A percentile compares a stretch with the other conserved stretches of the same genome.
Evolutionary conservation across 2,329 filamentous ascomycete species (phyloP).

Genomic region (Aureobasidium namibiae): DNA sequence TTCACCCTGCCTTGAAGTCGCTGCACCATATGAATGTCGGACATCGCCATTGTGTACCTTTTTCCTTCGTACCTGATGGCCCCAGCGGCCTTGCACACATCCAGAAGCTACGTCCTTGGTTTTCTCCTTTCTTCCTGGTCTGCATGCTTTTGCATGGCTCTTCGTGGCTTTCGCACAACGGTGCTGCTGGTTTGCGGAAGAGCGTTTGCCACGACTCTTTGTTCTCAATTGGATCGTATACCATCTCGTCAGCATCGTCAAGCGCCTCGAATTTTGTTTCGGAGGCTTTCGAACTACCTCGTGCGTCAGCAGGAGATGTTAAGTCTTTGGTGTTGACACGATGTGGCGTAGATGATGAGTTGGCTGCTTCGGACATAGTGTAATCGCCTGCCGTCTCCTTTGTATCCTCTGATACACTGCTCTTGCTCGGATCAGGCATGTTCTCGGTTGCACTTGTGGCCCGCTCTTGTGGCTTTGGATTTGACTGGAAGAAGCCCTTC

Average conservation of each 20-base stretch:
- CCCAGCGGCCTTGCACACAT: conserved; percentile 69
- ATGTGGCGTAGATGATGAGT: not conserved
- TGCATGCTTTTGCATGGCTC: conserved; percentile 77
- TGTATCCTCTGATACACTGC: not conserved
- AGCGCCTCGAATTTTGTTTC: conserved; percentile 1
- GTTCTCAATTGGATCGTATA: conserved; percentile 60
- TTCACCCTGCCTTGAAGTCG: conserved; percentile 46
- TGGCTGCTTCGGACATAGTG: not conserved
- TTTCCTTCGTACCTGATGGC: conserved; percentile 77
- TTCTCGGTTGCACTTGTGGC: not conserved
- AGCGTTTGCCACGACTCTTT: conserved; percentile 84
- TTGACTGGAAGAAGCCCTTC: conserved; percentile 71
- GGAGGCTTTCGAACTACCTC: not conserved
- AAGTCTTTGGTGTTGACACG: not conserved
- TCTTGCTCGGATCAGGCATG: not conserved
- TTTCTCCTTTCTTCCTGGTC: conserved; percentile 84
- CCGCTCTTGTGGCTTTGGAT: conserved; percentile 22
- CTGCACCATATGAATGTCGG: conserved; percentile 69
- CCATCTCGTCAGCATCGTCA: conserved; percentile 31
- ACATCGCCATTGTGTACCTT: conserved; percentile 78
- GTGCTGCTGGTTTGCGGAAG: conserved; percentile 64
- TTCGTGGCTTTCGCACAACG: conserved; percentile 72
- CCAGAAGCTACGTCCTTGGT: conserved; percentile 61
- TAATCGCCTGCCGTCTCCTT: not conserved
- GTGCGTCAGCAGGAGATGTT: not conserved